Evolutionary conservation across 371 early-diverging fungal genomes (phyloP).

Genomic region (Mycotypha africana): DNA sequence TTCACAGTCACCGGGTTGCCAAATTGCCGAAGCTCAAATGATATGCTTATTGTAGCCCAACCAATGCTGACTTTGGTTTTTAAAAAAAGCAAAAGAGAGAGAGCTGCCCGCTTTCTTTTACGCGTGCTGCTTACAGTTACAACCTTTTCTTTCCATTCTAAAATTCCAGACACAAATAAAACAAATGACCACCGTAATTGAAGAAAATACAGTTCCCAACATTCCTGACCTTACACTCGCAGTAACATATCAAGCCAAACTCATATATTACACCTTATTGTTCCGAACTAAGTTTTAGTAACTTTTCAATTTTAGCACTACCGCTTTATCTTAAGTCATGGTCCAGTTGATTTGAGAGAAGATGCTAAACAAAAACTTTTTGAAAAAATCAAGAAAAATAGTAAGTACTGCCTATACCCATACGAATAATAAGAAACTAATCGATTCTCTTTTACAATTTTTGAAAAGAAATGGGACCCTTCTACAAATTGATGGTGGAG

Average conservation of each 20-base stretch:
- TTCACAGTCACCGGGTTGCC: conserved; percentile 14
- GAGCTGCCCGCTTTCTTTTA: too few species aligned
- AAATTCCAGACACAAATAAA: too few species aligned
- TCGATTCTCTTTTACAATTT: not conserved
- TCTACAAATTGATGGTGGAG: conserved; percentile 61
- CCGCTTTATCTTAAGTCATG: conserved; percentile 65
- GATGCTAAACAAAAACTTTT: conserved; percentile 59
- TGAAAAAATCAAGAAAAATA: conserved; percentile 63
- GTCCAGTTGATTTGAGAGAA: conserved; percentile 54
- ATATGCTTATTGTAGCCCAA: too few species aligned
- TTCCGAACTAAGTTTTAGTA: not conserved
- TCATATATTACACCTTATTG: not conserved
- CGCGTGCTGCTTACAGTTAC: too few species aligned
- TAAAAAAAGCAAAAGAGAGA: too few species aligned
- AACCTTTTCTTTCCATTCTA: too few species aligned
- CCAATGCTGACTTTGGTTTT: too few species aligned
- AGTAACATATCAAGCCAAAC: too few species aligned
- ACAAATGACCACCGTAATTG: conserved; percentile 16
- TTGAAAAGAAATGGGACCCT: conserved; percentile 80
- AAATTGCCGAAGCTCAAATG: conserved; percentile 3
- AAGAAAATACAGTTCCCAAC: conserved; percentile 59
- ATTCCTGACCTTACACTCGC: conserved; percentile 75
- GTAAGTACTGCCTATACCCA: conserved; percentile 33
- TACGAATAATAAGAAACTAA: not conserved
- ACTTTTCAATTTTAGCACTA: conserved; percentile 57